Evolutionary conservation across 2,329 filamentous ascomycete species (phyloP).

Genomic region (Venturia oleaginea): DNA sequence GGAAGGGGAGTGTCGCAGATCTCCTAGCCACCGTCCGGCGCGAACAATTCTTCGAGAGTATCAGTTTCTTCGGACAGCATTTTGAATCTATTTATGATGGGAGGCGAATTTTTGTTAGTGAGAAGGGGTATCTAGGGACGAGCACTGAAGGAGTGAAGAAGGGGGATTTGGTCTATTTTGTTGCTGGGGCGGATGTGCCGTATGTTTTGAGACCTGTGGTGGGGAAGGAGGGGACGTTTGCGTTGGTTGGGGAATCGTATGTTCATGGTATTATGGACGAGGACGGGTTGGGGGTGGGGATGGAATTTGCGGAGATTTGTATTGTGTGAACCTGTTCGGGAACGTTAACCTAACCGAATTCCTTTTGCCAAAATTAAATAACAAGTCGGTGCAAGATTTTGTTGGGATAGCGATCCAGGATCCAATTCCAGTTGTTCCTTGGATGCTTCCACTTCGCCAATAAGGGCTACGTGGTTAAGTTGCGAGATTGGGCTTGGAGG

Average conservation of each 20-base stretch:
- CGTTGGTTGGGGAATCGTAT: not conserved
- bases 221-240: not conserved
- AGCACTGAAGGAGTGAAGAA: constrained; percentile 5
- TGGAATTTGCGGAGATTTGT: not conserved
- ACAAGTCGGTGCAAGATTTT: too few relatives aligned
- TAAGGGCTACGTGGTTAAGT: too few relatives aligned
- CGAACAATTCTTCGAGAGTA: not conserved
- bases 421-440: too few relatives aligned
- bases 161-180: constrained; percentile 7
- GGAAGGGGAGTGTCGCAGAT: not conserved
- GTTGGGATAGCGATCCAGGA: too few relatives aligned
- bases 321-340: not conserved
- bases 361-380: too few relatives aligned
- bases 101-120: constrained; percentile 5
- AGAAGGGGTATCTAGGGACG: constrained; percentile 11
- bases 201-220: constrained; percentile 9
- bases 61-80: constrained; percentile 8
- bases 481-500: too few relatives aligned
- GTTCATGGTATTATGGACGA: constrained; percentile 7
- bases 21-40: not conserved
- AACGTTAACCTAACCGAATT: too few relatives aligned
- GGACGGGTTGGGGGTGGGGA: not conserved
- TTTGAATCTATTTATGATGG: constrained; percentile 12
- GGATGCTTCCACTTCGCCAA: too few relatives aligned
- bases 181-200: constrained; percentile 7